These are phyloP conservation scores for Sutorius eximius DNA, from an alignment of 1,284 basidiomycete species.

Conservation along the genomic window DNA sequence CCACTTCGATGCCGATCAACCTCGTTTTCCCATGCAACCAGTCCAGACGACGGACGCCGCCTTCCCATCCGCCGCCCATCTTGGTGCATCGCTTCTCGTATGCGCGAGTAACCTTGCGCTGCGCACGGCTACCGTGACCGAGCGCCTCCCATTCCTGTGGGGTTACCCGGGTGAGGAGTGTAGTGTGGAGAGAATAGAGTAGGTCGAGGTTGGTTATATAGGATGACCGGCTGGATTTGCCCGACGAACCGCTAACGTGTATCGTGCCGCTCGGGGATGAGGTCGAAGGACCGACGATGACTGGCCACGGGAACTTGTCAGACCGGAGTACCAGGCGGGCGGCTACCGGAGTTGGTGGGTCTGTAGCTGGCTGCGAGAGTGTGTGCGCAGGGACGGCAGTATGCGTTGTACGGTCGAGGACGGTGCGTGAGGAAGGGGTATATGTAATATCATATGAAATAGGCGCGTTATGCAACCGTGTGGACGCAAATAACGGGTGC, in stretches of 20 bases:
- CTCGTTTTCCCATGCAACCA: slow-evolving; percentile 63
- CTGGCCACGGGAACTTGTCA: slow-evolving; percentile 61
- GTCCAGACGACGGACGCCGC: slow-evolving; percentile 63
- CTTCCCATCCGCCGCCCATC: slow-evolving; percentile 66
- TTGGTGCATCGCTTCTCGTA: slow-evolving; percentile 62
- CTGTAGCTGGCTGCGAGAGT: slow-evolving; percentile 62
- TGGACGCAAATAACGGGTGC: slow-evolving; percentile 61
- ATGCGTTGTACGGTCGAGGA: slow-evolving; percentile 56
- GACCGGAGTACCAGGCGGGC: slow-evolving; percentile 55
- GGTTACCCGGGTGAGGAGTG: slow-evolving; percentile 56
- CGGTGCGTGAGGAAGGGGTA: slow-evolving; percentile 56
- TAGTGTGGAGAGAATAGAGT: slow-evolving; percentile 57
- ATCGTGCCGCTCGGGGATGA: slow-evolving; percentile 27
- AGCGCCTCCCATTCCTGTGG: slow-evolving; percentile 64
- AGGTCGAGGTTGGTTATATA: slow-evolving; percentile 63
- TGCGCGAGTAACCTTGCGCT: slow-evolving; percentile 56
- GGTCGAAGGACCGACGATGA: slow-evolving; percentile 44
- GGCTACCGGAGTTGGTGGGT: slow-evolving; percentile 48
- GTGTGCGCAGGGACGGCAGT: slow-evolving; percentile 56
- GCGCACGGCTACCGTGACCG: slow-evolving; percentile 51
- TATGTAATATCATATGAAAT: slow-evolving; percentile 61
- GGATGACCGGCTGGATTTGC: slow-evolving; percentile 33
- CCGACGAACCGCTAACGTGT: slow-evolving; percentile 35
- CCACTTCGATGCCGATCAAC: slow-evolving; percentile 62
- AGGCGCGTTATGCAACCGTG: slow-evolving; percentile 52